Evolutionary conservation across 306 rosid genomes (phyloP).

Genomic region (Vicia sativa): DNA sequence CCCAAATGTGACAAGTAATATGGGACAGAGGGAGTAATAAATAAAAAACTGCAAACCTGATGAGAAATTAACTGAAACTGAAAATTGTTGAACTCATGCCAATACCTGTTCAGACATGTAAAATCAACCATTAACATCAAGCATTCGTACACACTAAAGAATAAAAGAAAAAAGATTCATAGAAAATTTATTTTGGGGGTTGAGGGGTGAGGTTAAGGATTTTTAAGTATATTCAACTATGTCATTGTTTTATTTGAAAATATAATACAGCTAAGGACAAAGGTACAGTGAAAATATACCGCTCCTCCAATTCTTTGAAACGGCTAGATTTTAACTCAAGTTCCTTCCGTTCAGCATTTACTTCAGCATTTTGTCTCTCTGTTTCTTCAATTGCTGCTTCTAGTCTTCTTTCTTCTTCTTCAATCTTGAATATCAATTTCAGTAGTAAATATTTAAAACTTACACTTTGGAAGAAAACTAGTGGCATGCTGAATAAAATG

Average conservation of each 20-base stretch:
- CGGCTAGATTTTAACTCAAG: conserved; percentile 78
- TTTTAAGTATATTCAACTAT: conserved; percentile 11
- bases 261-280: conserved; percentile 6
- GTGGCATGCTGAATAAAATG: conserved; percentile 32
- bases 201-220: background rate
- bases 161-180: conserved; percentile 9
- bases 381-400: conserved; percentile 86
- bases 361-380: conserved; percentile 75
- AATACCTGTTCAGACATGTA: conserved; percentile 65
- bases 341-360: conserved; percentile 78
- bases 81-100: conserved; percentile 95
- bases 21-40: too few species aligned
- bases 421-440: conserved; percentile 60
- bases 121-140: conserved; percentile 38
- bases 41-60: conserved; percentile 65
- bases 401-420: conserved; percentile 92
- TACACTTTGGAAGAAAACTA: conserved; percentile 33
- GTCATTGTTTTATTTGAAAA: conserved; percentile 33
- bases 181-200: conserved; percentile 7
- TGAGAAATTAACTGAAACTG: conserved; percentile 90
- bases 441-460: conserved; percentile 37
- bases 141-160: conserved; percentile 23
- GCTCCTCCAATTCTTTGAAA: conserved; percentile 87
- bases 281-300: conserved; percentile 53
- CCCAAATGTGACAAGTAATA: too few species aligned